Base-by-base conservation (phyloP, 495 filamentous ascomycete species). In the Evernia prunastri region DNA sequence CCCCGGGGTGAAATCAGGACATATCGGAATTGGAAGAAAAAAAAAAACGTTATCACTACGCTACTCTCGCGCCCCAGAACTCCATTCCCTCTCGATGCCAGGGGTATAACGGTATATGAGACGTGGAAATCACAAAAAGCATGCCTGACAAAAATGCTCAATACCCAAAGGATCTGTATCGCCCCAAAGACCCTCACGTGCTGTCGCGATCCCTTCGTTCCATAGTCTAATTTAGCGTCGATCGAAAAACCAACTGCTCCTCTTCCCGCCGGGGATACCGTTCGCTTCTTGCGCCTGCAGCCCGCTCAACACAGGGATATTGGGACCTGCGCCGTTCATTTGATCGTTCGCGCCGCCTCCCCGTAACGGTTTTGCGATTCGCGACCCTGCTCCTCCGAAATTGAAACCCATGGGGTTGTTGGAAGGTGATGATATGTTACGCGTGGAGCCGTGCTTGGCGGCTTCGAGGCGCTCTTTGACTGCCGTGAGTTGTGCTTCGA, bases 391-490 rank as follows among this genome's bases (percentile, higher is more conserved):
- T 64, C 84, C 83, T 61, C 83, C 83, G 72, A 94, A 89, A 74
- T 80, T 90, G 76, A 95, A 92, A 66, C 84, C 84, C 64, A 82
- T 82, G 66, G 75, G 73, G 63, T 81, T 74, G 60, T 82, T 82
- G 56, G 86, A 81, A 17, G 82, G 75, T 51, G 84, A 82, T 62
- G 86, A 83, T 37, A 96, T 81, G 58, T 89, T 89, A 64, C 90
- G 88, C 17, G 92, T 93, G 27, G 62, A 66, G 68, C 91, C 91
- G 59, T 86, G 82, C 77, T 97, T 98, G 69, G 91, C 94, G 59
- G 92, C 92, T 76, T 97, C 94, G 62, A 97, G 86, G 66, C 94
- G 88, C 77, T 97, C 94, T 79, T 97, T 97, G 73, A 98, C 94
- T 62, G 92, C 92, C 7, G 92, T 89, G 73, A 98, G 88, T 78